Percentiles rank a stretch among this genome's conserved stretches.
Evolutionary conservation across 2,329 filamentous ascomycete genomes (phyloP).

Genomic region (Colletotrichum liaoningense): DNA sequence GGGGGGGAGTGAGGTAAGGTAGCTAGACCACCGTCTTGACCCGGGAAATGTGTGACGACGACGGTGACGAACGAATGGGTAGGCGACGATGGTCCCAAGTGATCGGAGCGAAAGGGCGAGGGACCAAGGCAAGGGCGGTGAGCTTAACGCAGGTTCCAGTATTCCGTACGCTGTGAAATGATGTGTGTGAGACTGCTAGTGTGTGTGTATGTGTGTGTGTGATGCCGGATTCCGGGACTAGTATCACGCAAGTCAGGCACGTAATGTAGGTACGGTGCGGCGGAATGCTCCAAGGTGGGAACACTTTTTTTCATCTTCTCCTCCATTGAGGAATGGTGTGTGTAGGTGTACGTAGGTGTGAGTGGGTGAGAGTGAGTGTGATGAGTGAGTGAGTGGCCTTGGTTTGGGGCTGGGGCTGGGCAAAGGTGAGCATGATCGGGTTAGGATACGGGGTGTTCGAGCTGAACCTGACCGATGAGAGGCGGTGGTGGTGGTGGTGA

Average conservation of each 20-base stretch:
- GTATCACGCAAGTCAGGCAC: slow-evolving; percentile 13
- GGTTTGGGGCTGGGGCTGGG: background rate
- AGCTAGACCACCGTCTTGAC: background rate
- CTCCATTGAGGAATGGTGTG: background rate
- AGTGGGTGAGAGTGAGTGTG: background rate
- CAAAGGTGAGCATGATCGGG: background rate
- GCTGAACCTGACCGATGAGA: background rate
- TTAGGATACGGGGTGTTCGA: background rate
- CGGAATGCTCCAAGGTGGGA: background rate
- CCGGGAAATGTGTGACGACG: background rate
- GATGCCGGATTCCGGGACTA: background rate
- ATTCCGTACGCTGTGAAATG: background rate
- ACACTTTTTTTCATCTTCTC: no score
- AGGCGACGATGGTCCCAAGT: background rate
- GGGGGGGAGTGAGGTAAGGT: background rate
- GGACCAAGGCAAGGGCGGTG: background rate
- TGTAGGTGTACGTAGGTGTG: background rate
- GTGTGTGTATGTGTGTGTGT: background rate
- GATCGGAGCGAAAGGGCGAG: background rate
- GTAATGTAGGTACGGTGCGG: slow-evolving; percentile 1
- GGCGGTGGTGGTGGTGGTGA: background rate
- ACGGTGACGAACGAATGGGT: background rate
- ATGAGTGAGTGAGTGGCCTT: background rate
- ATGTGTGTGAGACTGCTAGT: no score
- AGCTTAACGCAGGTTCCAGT: background rate